Evolutionary conservation across 257 asterid species (phyloP).

Genomic region (Nicotiana attenuata): DNA sequence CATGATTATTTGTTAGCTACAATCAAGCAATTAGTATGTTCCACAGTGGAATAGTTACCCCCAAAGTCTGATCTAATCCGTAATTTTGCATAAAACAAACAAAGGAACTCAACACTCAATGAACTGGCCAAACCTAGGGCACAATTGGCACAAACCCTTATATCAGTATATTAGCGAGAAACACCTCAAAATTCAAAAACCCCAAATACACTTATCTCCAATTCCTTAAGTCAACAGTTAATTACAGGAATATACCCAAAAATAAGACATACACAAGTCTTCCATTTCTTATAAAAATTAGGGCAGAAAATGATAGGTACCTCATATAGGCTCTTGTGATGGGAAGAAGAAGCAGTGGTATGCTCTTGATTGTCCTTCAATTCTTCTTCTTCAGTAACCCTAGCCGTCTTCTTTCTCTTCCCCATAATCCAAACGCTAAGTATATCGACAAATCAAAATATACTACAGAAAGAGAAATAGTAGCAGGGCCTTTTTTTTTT

Average conservation of each 20-base stretch:
- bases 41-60: neutral
- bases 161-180: neutral
- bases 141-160: neutral
- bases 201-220: neutral
- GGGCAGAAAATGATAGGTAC: constrained; percentile 12
- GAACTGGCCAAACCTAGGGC: too few species aligned
- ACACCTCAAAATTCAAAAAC: neutral
- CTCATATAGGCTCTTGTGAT: constrained; percentile 59
- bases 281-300: neutral
- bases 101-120: too few species aligned
- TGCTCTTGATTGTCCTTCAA: constrained; percentile 23
- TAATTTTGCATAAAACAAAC: too few species aligned
- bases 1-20: too few species aligned
- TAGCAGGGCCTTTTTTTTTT: too few species aligned
- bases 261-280: neutral
- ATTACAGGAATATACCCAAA: neutral
- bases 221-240: neutral
- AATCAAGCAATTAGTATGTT: too few species aligned
- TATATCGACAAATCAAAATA: too few species aligned
- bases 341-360: constrained; percentile 38
- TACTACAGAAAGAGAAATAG: too few species aligned
- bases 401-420: constrained; percentile 38
- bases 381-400: constrained; percentile 46
- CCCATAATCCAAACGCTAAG: constrained; percentile 35
- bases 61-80: too few species aligned